Evolutionary conservation across 805 yeast genomes (phyloP).

Genomic region (Allodekkera sacchari): DNA sequence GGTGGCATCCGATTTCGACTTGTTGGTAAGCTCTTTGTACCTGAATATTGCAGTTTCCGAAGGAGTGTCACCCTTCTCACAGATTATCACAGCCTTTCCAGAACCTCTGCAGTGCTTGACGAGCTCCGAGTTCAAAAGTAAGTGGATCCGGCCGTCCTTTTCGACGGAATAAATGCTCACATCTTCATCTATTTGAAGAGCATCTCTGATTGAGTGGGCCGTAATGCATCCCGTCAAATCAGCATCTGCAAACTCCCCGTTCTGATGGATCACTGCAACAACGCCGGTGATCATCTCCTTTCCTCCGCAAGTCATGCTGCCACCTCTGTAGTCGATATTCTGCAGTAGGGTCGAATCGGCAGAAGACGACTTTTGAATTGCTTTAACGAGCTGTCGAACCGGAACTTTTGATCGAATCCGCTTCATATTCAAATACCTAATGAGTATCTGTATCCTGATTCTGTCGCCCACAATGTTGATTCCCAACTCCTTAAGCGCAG

Average conservation of each 20-base stretch:
- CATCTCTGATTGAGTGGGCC: no score
- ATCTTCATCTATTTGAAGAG: no score
- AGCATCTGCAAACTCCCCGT: conserved; percentile 4
- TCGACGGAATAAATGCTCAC: no score
- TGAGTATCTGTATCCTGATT: conserved; percentile 53
- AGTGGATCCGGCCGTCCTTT: no score
- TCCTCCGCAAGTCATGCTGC: no score
- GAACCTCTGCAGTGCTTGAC: no score
- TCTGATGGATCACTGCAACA: conserved; percentile 3
- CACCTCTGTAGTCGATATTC: no score
- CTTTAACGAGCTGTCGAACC: conserved; percentile 11
- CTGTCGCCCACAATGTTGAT: conserved; percentile 78
- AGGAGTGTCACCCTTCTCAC: conserved; percentile 58
- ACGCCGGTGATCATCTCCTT: conserved; percentile 2
- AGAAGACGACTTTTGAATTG: conserved; percentile 10
- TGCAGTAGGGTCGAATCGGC: no score
- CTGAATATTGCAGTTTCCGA: conserved; percentile 49
- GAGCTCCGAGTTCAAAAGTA: no score
- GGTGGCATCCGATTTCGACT: conserved; percentile 4
- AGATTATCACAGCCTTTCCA: no score
- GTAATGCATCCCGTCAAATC: no score
- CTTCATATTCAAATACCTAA: conserved; percentile 36
- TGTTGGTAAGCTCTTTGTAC: no score
- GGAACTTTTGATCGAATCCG: conserved; percentile 15
- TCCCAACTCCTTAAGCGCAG: conserved; percentile 65